Evolutionary conservation across 73 alveolate genomes (phyloP), one percentile per base, ranked within the genome.

Genomic region (Paraurostyla sp.): DNA sequence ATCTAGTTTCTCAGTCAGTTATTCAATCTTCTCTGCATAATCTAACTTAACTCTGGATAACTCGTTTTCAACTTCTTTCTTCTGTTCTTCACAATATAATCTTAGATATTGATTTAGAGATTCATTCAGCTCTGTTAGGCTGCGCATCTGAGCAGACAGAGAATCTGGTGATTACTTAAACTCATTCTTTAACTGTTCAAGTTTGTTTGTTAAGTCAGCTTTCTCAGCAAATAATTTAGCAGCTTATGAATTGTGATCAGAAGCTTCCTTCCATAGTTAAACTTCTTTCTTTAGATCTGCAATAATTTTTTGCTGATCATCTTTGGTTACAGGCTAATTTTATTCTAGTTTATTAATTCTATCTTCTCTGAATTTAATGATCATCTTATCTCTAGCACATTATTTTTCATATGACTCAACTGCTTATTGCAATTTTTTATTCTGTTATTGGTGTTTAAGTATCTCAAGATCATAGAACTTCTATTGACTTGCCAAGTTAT

Each of bases 331-430:
- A 1, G 65, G 81, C n/a, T 15, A 13, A 51, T 22, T 56, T 27
- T 43, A 20, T 41, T 87, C 69, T n/a, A 87, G 45, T 45, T 48
- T 56, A 7, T 22, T 33, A 20, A 87, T 73, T 29, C 89, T 51
- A 27, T 58, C 84, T 40, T 90, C 95, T 54, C 95, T 81, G 75
- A 90, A 90, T 69, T 90, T 90, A 25, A 90, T 90, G 36, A 90
- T 90, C 95, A 90, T 90, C 36, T 82, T 69, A 75, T 90, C 95
- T 48, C 91, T 62, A 0, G 86, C 60, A 33, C 89, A 57, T 38
- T 90, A 84, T 57, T 83, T 81, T 60, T 90, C 95, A 73, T 82
- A 90, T 30, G 42, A 46, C 40, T 90, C 92, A 41, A 81, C 88
- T 0, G 92, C 65, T 32, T 35, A 23, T 30, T 49, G 4, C 58